A percentile compares a stretch with the other conserved stretches of the same genome.
Conservation (phyloP, 2,329 filamentous ascomycete species). For the Rosellinia necatrix region DNA sequence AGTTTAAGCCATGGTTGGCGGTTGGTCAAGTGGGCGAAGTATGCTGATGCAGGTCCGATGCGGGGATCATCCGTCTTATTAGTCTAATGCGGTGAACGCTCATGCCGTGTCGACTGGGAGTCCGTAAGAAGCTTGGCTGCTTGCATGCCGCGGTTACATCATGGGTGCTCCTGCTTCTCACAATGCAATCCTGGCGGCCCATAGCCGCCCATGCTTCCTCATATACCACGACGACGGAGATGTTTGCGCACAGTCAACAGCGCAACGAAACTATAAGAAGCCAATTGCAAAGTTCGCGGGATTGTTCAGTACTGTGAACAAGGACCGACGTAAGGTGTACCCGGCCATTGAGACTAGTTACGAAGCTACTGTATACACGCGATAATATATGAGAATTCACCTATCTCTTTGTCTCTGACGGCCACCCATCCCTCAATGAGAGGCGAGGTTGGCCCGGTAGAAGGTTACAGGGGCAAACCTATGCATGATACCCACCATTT, state of each 20-base stretch:
- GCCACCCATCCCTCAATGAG: constrained; percentile 9
- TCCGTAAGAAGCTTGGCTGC: background rate
- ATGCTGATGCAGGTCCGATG: constrained; percentile 7
- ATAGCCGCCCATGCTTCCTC: background rate
- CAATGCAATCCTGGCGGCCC: background rate
- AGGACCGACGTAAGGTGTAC: constrained; percentile 10
- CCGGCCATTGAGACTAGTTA: background rate
- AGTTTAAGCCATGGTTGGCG: background rate
- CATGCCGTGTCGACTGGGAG: background rate
- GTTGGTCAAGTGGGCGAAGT: background rate
- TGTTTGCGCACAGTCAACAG: background rate
- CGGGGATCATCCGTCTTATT: background rate
- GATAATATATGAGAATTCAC: constrained; percentile 7
- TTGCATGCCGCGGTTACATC: constrained; percentile 22
- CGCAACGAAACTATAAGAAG: background rate
- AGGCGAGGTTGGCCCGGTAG: background rate
- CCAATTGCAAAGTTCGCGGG: background rate
- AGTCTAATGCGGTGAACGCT: constrained; percentile 3
- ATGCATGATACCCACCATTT: background rate
- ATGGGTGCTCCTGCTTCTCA: constrained; percentile 3
- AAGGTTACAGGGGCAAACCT: background rate
- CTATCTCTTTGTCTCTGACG: background rate
- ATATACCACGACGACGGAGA: background rate
- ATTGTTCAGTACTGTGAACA: constrained; percentile 5
- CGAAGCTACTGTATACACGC: constrained; percentile 6